phyloP scores from a whole-genome alignment of 208 protist species.

The Trypanosomatidae sp. region DNA sequence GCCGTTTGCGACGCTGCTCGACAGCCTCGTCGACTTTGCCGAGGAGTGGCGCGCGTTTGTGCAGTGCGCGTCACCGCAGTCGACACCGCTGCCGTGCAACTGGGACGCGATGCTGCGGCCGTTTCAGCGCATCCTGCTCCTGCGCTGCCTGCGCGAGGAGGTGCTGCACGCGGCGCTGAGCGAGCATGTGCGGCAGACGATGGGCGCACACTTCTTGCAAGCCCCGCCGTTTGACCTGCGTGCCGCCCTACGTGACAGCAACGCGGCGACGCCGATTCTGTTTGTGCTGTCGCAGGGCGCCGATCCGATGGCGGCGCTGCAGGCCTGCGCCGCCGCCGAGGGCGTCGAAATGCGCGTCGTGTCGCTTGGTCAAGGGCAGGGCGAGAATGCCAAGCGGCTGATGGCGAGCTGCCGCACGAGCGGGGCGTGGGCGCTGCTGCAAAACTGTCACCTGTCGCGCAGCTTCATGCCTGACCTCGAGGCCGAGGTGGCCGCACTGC shows the following conservation, averaged over 20 bases:
- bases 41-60: slow-evolving; percentile 53
- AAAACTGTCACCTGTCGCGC: slow-evolving; percentile 95
- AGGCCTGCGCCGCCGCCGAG: slow-evolving; percentile 84
- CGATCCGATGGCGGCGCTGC: slow-evolving; percentile 90
- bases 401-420: slow-evolving; percentile 84
- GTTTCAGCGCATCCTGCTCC: slow-evolving; percentile 91
- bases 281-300: slow-evolving; percentile 97
- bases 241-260: slow-evolving; percentile 78
- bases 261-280: slow-evolving; percentile 85
- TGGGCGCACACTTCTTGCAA: slow-evolving; percentile 90
- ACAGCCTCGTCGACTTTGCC: slow-evolving; percentile 23
- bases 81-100: slow-evolving; percentile 23
- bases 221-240: slow-evolving; percentile 90
- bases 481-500: slow-evolving; percentile 78
- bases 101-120: slow-evolving; percentile 43
- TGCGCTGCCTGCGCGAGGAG: slow-evolving; percentile 91
- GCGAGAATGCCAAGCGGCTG: slow-evolving; percentile 89
- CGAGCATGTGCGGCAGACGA: slow-evolving; percentile 80
- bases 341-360: slow-evolving; percentile 74
- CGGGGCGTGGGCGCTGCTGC: slow-evolving; percentile 93
- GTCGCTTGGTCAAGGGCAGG: slow-evolving; percentile 96
- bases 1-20: slow-evolving; percentile 42
- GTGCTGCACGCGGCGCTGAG: slow-evolving; percentile 88
- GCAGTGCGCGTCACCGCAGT: slow-evolving; percentile 46
- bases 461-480: slow-evolving; percentile 96